Percentiles rank a stretch among this genome's conserved stretches.
phyloP scores from a whole-genome alignment of 2,329 filamentous ascomycete species.

The Penicillium hordei region DNA sequence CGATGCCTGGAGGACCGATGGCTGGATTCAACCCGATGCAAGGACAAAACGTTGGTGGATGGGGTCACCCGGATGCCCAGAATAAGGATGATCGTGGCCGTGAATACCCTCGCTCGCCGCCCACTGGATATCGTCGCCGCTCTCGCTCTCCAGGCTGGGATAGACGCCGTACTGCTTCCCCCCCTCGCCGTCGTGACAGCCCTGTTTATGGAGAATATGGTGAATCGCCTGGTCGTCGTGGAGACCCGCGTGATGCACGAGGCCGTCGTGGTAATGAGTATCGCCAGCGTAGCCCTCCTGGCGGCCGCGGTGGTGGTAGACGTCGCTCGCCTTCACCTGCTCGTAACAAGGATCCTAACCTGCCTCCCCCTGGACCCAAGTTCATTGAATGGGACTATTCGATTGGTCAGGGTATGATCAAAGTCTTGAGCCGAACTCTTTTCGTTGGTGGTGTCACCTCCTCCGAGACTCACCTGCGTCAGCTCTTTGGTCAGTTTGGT shows the following conservation, averaged over 20 bases:
- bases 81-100: slow-evolving; percentile 60
- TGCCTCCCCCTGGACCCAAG: slow-evolving; percentile 60
- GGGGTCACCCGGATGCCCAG: slow-evolving; percentile 41
- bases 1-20: slow-evolving; percentile 20
- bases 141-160: slow-evolving; percentile 77
- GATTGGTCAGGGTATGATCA: slow-evolving; percentile 76
- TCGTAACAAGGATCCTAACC: slow-evolving; percentile 39
- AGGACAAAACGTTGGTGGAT: slow-evolving; percentile 35
- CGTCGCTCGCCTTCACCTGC: slow-evolving; percentile 63
- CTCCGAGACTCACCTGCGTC: slow-evolving; percentile 77
- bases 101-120: slow-evolving; percentile 63
- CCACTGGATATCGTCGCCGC: slow-evolving; percentile 62
- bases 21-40: slow-evolving; percentile 34
- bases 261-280: slow-evolving; percentile 64
- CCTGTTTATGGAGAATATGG: slow-evolving; percentile 72
- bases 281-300: slow-evolving; percentile 80
- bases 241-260: slow-evolving; percentile 56
- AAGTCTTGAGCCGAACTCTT: slow-evolving; percentile 88
- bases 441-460: slow-evolving; percentile 95
- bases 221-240: slow-evolving; percentile 63
- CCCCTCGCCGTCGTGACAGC: slow-evolving; percentile 62
- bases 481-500: slow-evolving; percentile 78
- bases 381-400: slow-evolving; percentile 76
- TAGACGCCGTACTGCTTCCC: slow-evolving; percentile 67
- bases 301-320: slow-evolving; percentile 51